These are phyloP conservation scores for Alternaria ethzedia DNA, from an alignment of 2,329 filamentous ascomycete species.

Conservation along the genomic window DNA sequence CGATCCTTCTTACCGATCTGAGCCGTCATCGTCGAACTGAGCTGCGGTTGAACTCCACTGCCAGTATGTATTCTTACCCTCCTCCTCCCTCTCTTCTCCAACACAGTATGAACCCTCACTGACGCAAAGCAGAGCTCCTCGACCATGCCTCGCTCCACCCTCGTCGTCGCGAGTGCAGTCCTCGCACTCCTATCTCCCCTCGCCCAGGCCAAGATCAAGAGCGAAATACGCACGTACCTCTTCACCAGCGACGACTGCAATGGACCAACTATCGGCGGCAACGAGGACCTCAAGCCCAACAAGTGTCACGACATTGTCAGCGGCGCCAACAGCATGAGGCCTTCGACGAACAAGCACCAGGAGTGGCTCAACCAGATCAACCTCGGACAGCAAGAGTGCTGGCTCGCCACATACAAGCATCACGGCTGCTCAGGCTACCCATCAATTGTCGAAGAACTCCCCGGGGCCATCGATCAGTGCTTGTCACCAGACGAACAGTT, in stretches of 20 bases:
- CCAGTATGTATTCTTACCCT: background rate
- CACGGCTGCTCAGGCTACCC: slow-evolving; percentile 11
- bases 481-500: slow-evolving; percentile 1
- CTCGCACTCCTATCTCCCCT: slow-evolving; percentile 21
- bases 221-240: slow-evolving; percentile 18
- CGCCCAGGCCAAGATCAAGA: slow-evolving; percentile 19
- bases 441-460: background rate
- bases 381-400: slow-evolving; percentile 13
- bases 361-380: slow-evolving; percentile 19
- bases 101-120: background rate
- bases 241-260: slow-evolving; percentile 26
- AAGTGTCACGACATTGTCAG: slow-evolving; percentile 23
- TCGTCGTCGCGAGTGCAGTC: slow-evolving; percentile 17
- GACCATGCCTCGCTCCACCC: slow-evolving; percentile 17
- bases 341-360: slow-evolving; percentile 12
- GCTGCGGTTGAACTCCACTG: background rate
- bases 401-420: slow-evolving; percentile 16
- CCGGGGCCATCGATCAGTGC: slow-evolving; percentile 13
- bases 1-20: background rate
- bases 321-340: slow-evolving; percentile 23
- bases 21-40: background rate
- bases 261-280: slow-evolving; percentile 16
- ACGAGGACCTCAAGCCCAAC: slow-evolving; percentile 25
- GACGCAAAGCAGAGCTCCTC: background rate
- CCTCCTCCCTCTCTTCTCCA: background rate